Conservation (phyloP, 768 basidiomycete species). For the Phlebiopsis flavidoalba region DNA sequence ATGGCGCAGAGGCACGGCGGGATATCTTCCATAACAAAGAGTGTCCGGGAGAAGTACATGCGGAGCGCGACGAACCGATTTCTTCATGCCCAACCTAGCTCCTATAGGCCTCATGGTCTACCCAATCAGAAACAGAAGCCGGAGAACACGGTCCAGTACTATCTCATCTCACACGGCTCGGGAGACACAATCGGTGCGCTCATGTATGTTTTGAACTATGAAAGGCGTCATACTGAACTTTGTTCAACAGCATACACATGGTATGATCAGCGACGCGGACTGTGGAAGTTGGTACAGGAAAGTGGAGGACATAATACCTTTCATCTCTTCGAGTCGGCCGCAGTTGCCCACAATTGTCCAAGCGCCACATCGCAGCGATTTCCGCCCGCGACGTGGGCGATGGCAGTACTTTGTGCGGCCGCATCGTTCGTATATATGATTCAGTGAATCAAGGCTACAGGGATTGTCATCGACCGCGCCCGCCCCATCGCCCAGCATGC, state of each 20-base stretch:
- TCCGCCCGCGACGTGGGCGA: neutral
- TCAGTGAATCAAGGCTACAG: neutral
- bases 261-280: neutral
- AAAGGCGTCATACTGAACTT: neutral
- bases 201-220: neutral
- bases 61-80: neutral
- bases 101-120: neutral
- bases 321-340: neutral
- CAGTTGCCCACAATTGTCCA: too few species aligned
- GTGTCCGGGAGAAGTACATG: neutral
- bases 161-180: neutral
- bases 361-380: neutral
- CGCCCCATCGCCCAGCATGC: neutral
- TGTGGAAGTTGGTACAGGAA: too few species aligned
- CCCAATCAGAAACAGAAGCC: neutral
- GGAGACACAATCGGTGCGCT: neutral
- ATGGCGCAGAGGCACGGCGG: neutral
- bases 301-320: too few species aligned
- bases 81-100: neutral
- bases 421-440: neutral
- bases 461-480: neutral
- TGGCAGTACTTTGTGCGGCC: neutral
- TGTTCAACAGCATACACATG: neutral
- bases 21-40: neutral
- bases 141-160: neutral